phyloP scores from a whole-genome alignment of 106 monocot genomes.

The Dioscorea alata region DNA sequence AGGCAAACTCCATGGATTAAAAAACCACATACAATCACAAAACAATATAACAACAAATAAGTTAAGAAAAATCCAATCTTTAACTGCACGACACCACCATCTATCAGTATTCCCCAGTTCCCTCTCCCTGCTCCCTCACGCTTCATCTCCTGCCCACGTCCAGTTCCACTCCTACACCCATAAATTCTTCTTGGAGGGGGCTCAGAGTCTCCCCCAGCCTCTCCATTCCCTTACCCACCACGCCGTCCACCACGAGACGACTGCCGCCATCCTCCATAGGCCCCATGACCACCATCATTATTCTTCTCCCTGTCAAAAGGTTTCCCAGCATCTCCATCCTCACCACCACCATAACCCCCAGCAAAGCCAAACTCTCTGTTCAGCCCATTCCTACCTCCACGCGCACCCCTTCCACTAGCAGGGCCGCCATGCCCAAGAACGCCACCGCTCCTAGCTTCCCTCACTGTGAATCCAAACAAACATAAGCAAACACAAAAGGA shows the following conservation, averaged over 20 bases:
- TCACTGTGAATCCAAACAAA: slow-evolving; percentile 27
- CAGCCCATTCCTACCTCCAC: slow-evolving; percentile 31
- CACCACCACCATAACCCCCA: slow-evolving; percentile 24
- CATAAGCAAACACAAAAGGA: not conserved
- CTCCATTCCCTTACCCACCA: slow-evolving; percentile 37
- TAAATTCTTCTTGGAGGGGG: slow-evolving; percentile 25
- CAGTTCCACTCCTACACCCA: slow-evolving; percentile 37
- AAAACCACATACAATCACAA: not conserved
- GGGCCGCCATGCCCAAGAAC: slow-evolving; percentile 1
- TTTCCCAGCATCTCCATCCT: slow-evolving; percentile 21
- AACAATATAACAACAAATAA: not conserved
- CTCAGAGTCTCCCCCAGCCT: slow-evolving; percentile 24
- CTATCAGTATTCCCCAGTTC: slow-evolving; percentile 33
- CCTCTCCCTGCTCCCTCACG: slow-evolving; percentile 32
- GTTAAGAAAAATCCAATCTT: slow-evolving; percentile 2
- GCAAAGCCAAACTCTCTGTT: slow-evolving; percentile 38
- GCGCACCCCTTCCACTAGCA: slow-evolving; percentile 10
- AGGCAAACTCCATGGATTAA: not conserved
- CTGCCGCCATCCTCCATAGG: slow-evolving; percentile 18
- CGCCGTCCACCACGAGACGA: slow-evolving; percentile 39
- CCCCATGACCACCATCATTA: slow-evolving; percentile 12
- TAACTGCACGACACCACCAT: slow-evolving; percentile 38
- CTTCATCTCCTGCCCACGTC: slow-evolving; percentile 34
- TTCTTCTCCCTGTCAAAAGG: slow-evolving; percentile 20
- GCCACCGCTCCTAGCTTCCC: slow-evolving; percentile 22